Conservation (phyloP, 2,329 filamentous ascomycete species). For the Stachybotrys chlorohalonatus region DNA sequence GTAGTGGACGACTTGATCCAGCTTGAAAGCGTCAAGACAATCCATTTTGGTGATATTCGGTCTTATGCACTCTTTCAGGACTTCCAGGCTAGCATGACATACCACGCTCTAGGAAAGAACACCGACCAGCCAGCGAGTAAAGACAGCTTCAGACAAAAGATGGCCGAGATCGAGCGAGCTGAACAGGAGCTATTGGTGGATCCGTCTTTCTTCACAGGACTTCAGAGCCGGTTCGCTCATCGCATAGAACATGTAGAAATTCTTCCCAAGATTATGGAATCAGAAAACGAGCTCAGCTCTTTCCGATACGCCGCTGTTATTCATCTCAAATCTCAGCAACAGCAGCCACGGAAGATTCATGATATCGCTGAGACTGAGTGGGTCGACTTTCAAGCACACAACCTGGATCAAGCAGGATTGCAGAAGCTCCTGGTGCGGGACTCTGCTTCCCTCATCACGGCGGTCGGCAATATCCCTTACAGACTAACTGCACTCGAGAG, state of each 20-base stretch:
- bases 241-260: constrained; percentile 16
- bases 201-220: constrained; percentile 11
- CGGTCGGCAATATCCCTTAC: constrained; percentile 14
- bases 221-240: constrained; percentile 5
- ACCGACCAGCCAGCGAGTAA: constrained; percentile 1
- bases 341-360: constrained; percentile 1
- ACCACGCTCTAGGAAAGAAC: background rate
- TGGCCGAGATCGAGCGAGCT: constrained; percentile 5
- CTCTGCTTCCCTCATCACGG: background rate
- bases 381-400: constrained; percentile 9
- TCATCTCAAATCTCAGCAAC: constrained; percentile 3
- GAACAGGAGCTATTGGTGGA: constrained; percentile 12
- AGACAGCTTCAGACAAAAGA: constrained; percentile 2
- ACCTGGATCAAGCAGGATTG: constrained; percentile 1
- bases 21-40: background rate
- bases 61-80: constrained; percentile 6
- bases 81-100: constrained; percentile 2
- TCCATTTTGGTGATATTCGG: constrained; percentile 13
- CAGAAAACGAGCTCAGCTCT: constrained; percentile 17
- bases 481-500: background rate
- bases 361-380: constrained; percentile 5
- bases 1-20: constrained; percentile 1
- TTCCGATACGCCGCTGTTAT: constrained; percentile 19
- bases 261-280: constrained; percentile 16
- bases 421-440: background rate